A percentile compares a stretch with the other conserved stretches of the same genome.
Evolutionary conservation across 2,329 filamentous ascomycete species (phyloP).

Genomic region (Paraphoma chrysanthemicola): DNA sequence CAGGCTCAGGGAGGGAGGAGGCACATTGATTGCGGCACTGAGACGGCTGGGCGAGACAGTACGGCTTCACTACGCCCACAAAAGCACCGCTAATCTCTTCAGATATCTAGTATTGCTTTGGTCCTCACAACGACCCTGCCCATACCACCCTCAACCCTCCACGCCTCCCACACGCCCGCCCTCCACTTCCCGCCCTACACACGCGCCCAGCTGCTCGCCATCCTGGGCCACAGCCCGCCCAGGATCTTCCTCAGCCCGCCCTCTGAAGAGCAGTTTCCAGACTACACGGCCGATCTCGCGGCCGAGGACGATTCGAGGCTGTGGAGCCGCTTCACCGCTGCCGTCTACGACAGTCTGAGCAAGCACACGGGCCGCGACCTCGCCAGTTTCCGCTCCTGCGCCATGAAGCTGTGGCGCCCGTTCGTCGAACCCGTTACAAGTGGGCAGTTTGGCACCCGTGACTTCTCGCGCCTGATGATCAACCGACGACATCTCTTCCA

Average conservation of each 20-base stretch:
- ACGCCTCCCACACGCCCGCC: conserved; percentile 73
- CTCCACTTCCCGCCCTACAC: conserved; percentile 85
- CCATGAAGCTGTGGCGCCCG: conserved; percentile 79
- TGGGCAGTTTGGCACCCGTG: conserved; percentile 75
- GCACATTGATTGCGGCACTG: conserved; percentile 80
- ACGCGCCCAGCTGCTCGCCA: conserved; percentile 78
- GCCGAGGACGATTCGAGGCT: conserved; percentile 70
- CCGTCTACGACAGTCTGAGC: conserved; percentile 85
- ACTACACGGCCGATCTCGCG: conserved; percentile 56
- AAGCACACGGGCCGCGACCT: conserved; percentile 83
- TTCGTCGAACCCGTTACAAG: conserved; percentile 81
- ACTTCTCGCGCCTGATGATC: conserved; percentile 85
- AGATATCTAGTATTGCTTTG: conserved; percentile 81
- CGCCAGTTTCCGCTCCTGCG: conserved; percentile 72
- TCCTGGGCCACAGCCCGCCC: conserved; percentile 64
- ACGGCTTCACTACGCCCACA: conserved; percentile 42
- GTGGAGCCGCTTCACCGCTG: conserved; percentile 81
- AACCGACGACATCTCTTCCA: conserved; percentile 73
- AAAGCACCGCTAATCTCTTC: conserved; percentile 9
- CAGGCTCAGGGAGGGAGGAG: conserved; percentile 77
- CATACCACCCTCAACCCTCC: conserved; percentile 69
- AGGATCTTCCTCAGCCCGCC: conserved; percentile 54
- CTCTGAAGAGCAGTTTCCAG: conserved; percentile 50
- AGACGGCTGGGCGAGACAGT: conserved; percentile 83
- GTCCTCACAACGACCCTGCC: conserved; percentile 80